Evolutionary conservation across 2,329 filamentous ascomycete species (phyloP), one percentile per base, ranked within the genome.

Genomic region (Phyllosticta paracitricarpa): DNA sequence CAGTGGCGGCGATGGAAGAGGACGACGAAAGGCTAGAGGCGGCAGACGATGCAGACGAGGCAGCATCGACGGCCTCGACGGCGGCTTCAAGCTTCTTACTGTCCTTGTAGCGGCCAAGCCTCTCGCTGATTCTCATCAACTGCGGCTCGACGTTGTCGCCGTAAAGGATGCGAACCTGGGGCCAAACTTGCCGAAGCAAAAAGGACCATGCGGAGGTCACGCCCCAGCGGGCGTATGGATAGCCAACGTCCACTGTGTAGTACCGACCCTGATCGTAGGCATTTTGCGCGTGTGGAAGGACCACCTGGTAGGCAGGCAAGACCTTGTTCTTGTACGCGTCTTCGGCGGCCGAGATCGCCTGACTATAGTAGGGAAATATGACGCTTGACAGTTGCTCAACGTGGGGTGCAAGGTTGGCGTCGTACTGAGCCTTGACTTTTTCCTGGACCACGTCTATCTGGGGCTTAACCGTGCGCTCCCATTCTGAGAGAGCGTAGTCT

Each of bases 141-240:
- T 99, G 95, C 14, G 95, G 95, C 76, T 97, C 92, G 3, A 99
- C 92, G 68, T 96, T 96, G 70, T 96, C 87, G 10, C 87, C 84
- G 70, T 97, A 97, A 4, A 97, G 77, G 14, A 89, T 81, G 26
- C 88, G 85, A 10, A 97, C 65, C 65, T 88, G 87, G 1, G 93
- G 93, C 87, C 89, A 94, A 17, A 97, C 78, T 1, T 85, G 87
- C 55, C 84, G 83, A 62, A 91, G 84, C 35, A 95, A 76, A 69
- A 97, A 93, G 12, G 82, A 76, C 62, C 85, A 83, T 0, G 83
- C 82, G 63, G 85, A 85, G 61, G 85, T 84, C 81, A 88, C 90
- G 2, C 83, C 84, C 79, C 85, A 89, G 61, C 84, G 81, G 5
- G 84, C 82, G 55, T 88, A 84, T 1, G 93, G 93, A 58, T 95